Percentiles rank a stretch among this genome's conserved stretches.
These are phyloP conservation scores for Entomortierella chlamydospora DNA, from an alignment of 192 early-diverging fungal species.

Conservation along the genomic window DNA sequence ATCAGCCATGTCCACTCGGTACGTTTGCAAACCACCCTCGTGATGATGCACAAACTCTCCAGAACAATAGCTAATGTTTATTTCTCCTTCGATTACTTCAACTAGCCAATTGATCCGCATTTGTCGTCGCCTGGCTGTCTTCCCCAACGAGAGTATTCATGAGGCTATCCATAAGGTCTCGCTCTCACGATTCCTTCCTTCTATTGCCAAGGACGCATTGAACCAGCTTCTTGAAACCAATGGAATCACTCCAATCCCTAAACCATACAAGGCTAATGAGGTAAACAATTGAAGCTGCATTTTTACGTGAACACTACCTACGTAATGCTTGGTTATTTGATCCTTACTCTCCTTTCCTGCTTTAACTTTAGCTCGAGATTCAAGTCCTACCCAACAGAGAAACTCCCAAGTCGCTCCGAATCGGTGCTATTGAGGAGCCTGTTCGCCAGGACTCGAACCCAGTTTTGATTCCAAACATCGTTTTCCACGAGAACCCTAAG, in stretches of 20 bases:
- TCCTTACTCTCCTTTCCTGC: background rate
- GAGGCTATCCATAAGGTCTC: constrained; percentile 72
- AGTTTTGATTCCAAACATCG: constrained; percentile 71
- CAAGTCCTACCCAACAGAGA: constrained; percentile 63
- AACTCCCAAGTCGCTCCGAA: constrained; percentile 61
- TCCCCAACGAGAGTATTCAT: constrained; percentile 72
- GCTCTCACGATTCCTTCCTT: constrained; percentile 79
- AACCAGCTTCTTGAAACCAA: constrained; percentile 68
- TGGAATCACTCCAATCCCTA: constrained; percentile 61
- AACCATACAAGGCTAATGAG: constrained; percentile 37
- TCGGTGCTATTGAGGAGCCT: constrained; percentile 63
- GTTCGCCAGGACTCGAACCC: constrained; percentile 67
- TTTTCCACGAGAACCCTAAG: constrained; percentile 81
- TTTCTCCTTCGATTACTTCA: background rate
- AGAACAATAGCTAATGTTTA: background rate
- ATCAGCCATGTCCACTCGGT: constrained; percentile 75
- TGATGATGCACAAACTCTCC: background rate
- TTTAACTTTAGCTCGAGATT: constrained; percentile 49
- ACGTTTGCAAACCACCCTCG: background rate
- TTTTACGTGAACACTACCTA: background rate
- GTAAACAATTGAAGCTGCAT: constrained; percentile 7
- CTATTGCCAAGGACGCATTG: constrained; percentile 70
- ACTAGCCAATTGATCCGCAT: constrained; percentile 79
- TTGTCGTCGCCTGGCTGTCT: constrained; percentile 70
- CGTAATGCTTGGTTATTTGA: background rate